Evolutionary conservation across 202 grass and related monocot species (phyloP).

Genomic region (Hordeum pubiflorum): DNA sequence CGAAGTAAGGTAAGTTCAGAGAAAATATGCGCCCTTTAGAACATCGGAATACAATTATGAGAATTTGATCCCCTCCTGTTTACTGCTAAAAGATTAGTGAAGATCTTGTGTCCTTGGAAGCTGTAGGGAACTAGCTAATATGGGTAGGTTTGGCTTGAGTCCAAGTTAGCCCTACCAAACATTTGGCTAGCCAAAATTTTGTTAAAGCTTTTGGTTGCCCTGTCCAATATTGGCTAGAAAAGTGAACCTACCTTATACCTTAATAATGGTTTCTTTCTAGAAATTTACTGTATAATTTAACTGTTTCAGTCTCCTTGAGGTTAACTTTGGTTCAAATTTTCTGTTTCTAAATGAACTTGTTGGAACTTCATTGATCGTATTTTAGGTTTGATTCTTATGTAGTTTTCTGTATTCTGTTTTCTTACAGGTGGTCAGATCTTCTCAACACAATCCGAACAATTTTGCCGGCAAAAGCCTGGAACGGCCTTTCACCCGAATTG

Average conservation of each 20-base stretch:
- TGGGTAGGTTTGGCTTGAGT: neutral
- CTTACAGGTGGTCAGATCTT: conserved; percentile 79
- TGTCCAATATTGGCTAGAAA: neutral
- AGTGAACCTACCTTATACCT: neutral
- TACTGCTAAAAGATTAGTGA: neutral
- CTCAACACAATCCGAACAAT: conserved; percentile 64
- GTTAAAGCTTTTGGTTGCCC: neutral
- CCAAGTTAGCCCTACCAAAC: neutral
- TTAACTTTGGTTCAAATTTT: neutral
- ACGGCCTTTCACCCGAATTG: conserved; percentile 80
- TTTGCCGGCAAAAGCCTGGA: conserved; percentile 84
- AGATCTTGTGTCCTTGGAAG: neutral
- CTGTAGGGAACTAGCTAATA: neutral
- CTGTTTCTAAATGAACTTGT: neutral
- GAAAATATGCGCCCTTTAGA: neutral
- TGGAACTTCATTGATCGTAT: neutral
- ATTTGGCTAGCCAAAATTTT: neutral
- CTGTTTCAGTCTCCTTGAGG: neutral
- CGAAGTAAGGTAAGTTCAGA: neutral
- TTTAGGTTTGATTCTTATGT: neutral
- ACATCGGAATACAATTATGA: neutral
- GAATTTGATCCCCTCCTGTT: neutral
- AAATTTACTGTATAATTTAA: neutral
- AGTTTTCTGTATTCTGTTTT: conserved; percentile 18
- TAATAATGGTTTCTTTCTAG: neutral